Conservation (phyloP, 2,329 filamentous ascomycete species). For the Grosmannia huntii region DNA sequence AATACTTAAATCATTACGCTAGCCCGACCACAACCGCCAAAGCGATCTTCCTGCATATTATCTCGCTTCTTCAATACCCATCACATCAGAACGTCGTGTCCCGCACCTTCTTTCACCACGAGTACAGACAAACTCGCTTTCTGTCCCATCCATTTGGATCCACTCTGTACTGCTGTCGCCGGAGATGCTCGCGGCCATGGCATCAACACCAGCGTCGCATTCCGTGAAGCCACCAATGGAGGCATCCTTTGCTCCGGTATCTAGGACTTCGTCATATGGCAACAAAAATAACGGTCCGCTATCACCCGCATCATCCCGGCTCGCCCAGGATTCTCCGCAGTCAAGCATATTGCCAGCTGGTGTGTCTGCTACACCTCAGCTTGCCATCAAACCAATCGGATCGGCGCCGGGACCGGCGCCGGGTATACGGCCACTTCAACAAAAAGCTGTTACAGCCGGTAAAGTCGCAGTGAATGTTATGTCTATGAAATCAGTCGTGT, state of each 20-base stretch:
- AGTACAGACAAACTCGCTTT: not conserved
- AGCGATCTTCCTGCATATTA: conserved; percentile 6
- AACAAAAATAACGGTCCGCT: conserved; percentile 9
- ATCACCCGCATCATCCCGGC: conserved; percentile 9
- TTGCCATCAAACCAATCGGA: conserved; percentile 10
- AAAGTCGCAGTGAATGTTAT: conserved; percentile 25
- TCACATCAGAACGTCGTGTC: not conserved
- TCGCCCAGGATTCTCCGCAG: conserved; percentile 7
- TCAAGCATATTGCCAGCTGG: conserved; percentile 10
- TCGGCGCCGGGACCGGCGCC: conserved; percentile 3
- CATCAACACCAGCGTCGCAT: conserved; percentile 4
- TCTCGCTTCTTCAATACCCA: conserved; percentile 1
- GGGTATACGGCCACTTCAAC: conserved; percentile 15
- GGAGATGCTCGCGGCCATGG: conserved; percentile 11
- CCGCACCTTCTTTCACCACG: not conserved
- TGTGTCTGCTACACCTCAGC: conserved; percentile 6
- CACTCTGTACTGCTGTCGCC: not conserved
- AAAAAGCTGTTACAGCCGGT: conserved; percentile 12
- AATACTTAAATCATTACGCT: conserved; percentile 11
- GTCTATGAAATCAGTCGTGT: conserved; percentile 35
- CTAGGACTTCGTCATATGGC: conserved; percentile 2
- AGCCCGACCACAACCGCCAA: conserved; percentile 8
- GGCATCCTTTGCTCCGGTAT: not conserved
- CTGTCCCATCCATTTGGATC: not conserved
- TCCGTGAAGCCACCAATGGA: conserved; percentile 4